These are phyloP conservation scores for Vaccinium darrowii DNA, from an alignment of 148 eudicot species.

Conservation along the genomic window DNA sequence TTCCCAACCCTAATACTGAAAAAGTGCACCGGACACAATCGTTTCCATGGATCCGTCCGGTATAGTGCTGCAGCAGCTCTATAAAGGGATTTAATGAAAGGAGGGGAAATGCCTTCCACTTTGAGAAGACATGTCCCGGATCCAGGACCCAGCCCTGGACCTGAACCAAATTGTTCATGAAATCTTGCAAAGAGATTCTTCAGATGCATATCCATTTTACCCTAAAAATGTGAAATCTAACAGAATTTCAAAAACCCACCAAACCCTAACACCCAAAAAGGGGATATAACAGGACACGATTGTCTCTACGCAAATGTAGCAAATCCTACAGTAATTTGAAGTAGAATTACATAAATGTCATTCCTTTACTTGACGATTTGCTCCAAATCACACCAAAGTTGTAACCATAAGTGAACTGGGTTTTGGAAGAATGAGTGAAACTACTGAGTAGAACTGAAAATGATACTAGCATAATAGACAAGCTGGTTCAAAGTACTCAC, in stretches of 20 bases:
- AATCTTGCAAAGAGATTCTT: slow-evolving; percentile 56
- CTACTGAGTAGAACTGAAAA: neutral
- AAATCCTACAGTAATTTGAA: neutral
- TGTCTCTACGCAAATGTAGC: neutral
- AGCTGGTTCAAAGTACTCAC: neutral
- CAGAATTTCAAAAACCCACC: slow-evolving; percentile 15
- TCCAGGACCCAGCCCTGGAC: slow-evolving; percentile 72
- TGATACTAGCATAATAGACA: neutral
- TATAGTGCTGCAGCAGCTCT: slow-evolving; percentile 62
- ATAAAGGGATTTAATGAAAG: slow-evolving; percentile 52
- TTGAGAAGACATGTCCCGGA: slow-evolving; percentile 55
- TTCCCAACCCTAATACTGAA: slow-evolving; percentile 56
- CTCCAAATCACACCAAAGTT: neutral
- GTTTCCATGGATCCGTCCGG: slow-evolving; percentile 66
- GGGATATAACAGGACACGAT: neutral
- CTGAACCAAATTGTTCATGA: slow-evolving; percentile 70
- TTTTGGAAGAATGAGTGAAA: neutral
- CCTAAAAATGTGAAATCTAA: neutral
- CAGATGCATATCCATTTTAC: slow-evolving; percentile 64
- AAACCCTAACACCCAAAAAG: neutral
- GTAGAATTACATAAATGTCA: neutral
- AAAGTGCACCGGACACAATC: slow-evolving; percentile 62
- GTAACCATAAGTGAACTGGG: neutral
- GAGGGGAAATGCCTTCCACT: slow-evolving; percentile 46
- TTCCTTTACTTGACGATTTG: neutral